A percentile compares a stretch with the other conserved stretches of the same genome.
These are phyloP conservation scores for Corynascus novoguineensis DNA, from an alignment of 495 filamentous ascomycete genomes.

Conservation along the genomic window DNA sequence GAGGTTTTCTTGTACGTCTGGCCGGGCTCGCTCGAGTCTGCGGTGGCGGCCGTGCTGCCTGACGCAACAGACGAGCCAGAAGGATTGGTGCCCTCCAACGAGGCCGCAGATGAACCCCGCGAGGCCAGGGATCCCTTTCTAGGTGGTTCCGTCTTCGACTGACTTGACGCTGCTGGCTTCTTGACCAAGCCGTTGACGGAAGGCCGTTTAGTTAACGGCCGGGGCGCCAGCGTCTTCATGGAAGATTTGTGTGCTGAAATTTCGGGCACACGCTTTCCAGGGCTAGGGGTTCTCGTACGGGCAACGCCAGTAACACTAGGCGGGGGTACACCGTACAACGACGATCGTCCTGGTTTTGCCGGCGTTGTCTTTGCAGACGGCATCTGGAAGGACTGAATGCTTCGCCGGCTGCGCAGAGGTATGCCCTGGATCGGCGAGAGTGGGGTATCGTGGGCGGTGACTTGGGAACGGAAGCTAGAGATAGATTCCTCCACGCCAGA, in stretches of 20 bases:
- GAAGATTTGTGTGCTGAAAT: constrained; percentile 35
- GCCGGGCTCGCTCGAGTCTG: constrained; percentile 34
- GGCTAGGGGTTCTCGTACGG: constrained; percentile 38
- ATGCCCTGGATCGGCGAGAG: constrained; percentile 36
- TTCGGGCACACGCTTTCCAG: constrained; percentile 31
- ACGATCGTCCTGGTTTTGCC: constrained; percentile 11
- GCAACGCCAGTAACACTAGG: constrained; percentile 23
- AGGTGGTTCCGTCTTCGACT: constrained; percentile 34
- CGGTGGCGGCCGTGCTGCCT: constrained; percentile 33
- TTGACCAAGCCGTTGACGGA: constrained; percentile 50
- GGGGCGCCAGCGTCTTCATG: constrained; percentile 47
- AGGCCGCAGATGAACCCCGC: constrained; percentile 45
- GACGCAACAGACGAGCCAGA: constrained; percentile 36
- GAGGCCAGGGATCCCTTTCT: constrained; percentile 40
- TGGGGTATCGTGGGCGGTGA: constrained; percentile 31
- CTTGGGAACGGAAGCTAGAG: constrained; percentile 30
- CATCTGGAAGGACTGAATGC: constrained; percentile 24
- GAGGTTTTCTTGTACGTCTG: constrained; percentile 61
- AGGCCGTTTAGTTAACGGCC: constrained; percentile 49
- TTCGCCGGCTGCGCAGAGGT: constrained; percentile 26
- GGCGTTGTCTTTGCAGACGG: constrained; percentile 11
- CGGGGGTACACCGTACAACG: constrained; percentile 16
- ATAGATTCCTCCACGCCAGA: constrained; percentile 29
- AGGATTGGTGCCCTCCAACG: constrained; percentile 39
- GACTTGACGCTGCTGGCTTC: constrained; percentile 45